Conservation (phyloP, 768 basidiomycete genomes). For the Mycena galericulata region DNA sequence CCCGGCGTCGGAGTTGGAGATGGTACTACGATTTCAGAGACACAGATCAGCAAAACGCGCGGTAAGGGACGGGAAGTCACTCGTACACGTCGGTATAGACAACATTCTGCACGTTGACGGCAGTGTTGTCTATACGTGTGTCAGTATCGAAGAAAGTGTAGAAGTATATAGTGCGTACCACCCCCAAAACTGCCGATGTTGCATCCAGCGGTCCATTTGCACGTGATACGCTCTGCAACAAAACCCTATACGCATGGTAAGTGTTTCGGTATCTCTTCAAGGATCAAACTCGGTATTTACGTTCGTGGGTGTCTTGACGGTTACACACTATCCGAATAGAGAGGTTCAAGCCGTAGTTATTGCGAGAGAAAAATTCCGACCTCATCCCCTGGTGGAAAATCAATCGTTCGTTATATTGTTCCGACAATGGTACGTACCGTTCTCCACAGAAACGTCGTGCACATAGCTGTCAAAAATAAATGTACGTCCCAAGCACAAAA, state of each 20-base stretch:
- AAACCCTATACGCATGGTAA: slow-evolving; percentile 22
- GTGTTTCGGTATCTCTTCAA: not conserved
- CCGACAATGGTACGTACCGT: slow-evolving; percentile 34
- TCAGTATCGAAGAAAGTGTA: not conserved
- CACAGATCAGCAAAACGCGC: too few species aligned
- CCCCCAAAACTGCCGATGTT: slow-evolving; percentile 41
- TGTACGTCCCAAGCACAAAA: not conserved
- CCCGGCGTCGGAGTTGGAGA: slow-evolving; percentile 39
- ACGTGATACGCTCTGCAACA: slow-evolving; percentile 31
- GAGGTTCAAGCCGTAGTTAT: not conserved
- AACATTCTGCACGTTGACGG: slow-evolving; percentile 28
- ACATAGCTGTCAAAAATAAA: slow-evolving; percentile 37
- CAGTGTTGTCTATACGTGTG: slow-evolving; percentile 16
- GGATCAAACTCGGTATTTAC: not conserved
- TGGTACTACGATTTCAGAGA: too few species aligned
- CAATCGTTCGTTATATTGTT: not conserved
- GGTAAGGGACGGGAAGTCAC: too few species aligned
- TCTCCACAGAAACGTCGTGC: slow-evolving; percentile 48
- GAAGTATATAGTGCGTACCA: not conserved
- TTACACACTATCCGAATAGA: slow-evolving; percentile 40
- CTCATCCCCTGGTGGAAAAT: slow-evolving; percentile 13
- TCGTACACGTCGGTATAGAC: too few species aligned
- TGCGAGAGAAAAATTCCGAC: not conserved
- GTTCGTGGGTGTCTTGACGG: slow-evolving; percentile 46
- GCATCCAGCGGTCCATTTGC: slow-evolving; percentile 37